Percentiles rank a stretch among this genome's conserved stretches.
phyloP scores from a whole-genome alignment of 1,284 basidiomycete genomes.

The Irpex sp. region DNA sequence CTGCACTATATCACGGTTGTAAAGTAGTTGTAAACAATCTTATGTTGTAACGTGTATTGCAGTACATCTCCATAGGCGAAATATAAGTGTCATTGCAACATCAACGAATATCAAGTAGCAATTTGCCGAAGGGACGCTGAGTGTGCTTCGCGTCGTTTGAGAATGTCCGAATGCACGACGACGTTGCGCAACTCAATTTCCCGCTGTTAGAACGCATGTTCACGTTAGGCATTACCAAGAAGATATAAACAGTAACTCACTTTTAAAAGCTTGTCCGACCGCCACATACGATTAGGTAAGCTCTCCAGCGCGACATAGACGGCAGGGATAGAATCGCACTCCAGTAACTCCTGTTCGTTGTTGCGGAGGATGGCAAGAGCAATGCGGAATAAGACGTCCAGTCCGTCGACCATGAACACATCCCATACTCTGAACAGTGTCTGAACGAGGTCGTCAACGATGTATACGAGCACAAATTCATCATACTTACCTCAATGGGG shows the following conservation, averaged over 20 bases:
- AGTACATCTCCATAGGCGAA: neutral
- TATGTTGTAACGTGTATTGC: too few relatives aligned
- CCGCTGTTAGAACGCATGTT: conserved; percentile 33
- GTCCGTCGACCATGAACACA: conserved; percentile 91
- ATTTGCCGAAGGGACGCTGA: conserved; percentile 39
- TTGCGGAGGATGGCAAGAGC: conserved; percentile 84
- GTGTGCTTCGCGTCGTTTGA: conserved; percentile 61
- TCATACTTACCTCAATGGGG: conserved; percentile 78
- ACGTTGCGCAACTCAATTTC: conserved; percentile 68
- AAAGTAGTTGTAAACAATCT: too few relatives aligned
- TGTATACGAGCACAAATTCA: neutral
- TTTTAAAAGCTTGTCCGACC: conserved; percentile 85
- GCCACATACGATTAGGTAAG: conserved; percentile 89
- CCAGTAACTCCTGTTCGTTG: conserved; percentile 80
- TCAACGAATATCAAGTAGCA: neutral
- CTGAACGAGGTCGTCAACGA: conserved; percentile 31
- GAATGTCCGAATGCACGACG: conserved; percentile 67
- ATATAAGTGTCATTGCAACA: neutral
- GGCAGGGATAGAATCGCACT: conserved; percentile 79
- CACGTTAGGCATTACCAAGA: neutral
- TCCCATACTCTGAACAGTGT: conserved; percentile 93
- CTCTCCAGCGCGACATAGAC: conserved; percentile 86
- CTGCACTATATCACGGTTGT: neutral
- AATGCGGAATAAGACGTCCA: conserved; percentile 89
- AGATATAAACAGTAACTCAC: conserved; percentile 35